Conservation (phyloP, 1,284 basidiomycete genomes). For the Fomitopsis palustris region DNA sequence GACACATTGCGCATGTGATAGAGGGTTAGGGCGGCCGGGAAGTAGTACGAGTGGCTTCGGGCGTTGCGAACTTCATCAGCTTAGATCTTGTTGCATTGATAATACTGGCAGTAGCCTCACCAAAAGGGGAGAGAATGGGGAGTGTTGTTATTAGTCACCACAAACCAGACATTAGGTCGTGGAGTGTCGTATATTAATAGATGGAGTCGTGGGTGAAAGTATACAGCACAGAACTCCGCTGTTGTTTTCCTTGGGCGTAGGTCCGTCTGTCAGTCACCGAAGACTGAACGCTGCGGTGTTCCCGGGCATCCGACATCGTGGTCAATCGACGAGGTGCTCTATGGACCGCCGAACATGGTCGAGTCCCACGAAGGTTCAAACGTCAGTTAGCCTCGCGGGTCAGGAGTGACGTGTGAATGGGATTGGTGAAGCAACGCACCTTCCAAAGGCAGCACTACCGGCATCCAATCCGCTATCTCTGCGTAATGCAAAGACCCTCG, state of each 20-base stretch:
- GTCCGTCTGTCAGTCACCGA: neutral
- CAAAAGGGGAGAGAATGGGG: neutral
- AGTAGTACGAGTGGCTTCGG: neutral
- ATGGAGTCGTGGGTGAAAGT: neutral
- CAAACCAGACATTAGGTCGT: neutral
- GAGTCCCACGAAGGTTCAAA: conserved; percentile 9
- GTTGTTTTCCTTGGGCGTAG: neutral
- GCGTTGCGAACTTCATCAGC: neutral
- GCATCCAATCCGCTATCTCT: conserved; percentile 66
- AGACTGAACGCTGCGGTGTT: neutral
- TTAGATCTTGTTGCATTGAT: neutral
- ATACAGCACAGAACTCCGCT: neutral
- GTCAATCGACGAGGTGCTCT: conserved; percentile 10
- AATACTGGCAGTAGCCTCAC: neutral
- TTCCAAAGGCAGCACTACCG: conserved; percentile 75
- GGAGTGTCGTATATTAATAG: conserved; percentile 2
- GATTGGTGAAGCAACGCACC: conserved; percentile 40
- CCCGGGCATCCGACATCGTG: neutral
- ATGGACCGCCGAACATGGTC: neutral
- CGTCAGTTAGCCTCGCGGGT: conserved; percentile 3
- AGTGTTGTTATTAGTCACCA: neutral
- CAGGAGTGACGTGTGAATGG: conserved; percentile 1
- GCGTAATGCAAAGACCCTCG: conserved; percentile 71
- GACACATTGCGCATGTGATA: neutral
- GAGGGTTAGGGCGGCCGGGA: neutral